These are phyloP conservation scores for Cladorrhinum sp. DNA, from an alignment of 2,329 filamentous ascomycete genomes.

Conservation along the genomic window DNA sequence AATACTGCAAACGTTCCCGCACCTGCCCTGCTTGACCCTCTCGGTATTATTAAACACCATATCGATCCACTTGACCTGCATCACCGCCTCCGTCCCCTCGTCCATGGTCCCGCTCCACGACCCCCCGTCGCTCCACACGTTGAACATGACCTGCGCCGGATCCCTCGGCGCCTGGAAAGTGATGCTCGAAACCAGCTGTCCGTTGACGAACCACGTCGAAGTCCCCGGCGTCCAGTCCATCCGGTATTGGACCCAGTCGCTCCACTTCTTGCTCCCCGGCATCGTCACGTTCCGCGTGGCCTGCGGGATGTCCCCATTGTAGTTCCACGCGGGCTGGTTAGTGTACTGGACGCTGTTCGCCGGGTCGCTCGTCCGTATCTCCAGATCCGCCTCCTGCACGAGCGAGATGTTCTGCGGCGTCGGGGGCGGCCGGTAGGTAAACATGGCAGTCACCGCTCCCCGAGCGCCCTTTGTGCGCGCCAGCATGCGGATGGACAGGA, in stretches of 20 bases:
- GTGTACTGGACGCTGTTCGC: slow-evolving; percentile 43
- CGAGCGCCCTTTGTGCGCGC: slow-evolving; percentile 32
- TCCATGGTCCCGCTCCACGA: slow-evolving; percentile 49
- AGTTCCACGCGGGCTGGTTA: slow-evolving; percentile 49
- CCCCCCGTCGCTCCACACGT: slow-evolving; percentile 53
- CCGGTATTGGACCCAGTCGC: slow-evolving; percentile 49
- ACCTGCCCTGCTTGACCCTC: slow-evolving; percentile 23
- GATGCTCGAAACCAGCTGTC: slow-evolving; percentile 42
- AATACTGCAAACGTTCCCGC: slow-evolving; percentile 38
- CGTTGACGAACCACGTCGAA: slow-evolving; percentile 50
- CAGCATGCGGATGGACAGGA: slow-evolving; percentile 34
- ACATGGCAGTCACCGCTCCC: slow-evolving; percentile 36
- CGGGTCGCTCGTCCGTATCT: slow-evolving; percentile 40
- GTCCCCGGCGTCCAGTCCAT: slow-evolving; percentile 49
- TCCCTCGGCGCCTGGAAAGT: slow-evolving; percentile 48
- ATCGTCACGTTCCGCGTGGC: slow-evolving; percentile 41
- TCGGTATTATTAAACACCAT: slow-evolving; percentile 44
- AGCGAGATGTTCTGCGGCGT: slow-evolving; percentile 18
- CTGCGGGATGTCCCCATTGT: slow-evolving; percentile 38
- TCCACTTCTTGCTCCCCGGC: slow-evolving; percentile 39
- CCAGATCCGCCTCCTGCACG: slow-evolving; percentile 34
- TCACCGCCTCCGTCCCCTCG: slow-evolving; percentile 38
- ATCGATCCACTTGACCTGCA: slow-evolving; percentile 54
- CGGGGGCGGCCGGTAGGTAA: slow-evolving; percentile 33
- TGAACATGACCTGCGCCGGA: slow-evolving; percentile 46